Evolutionary conservation across 805 yeast species (phyloP).

Genomic region (Yamadazyma olivae): DNA sequence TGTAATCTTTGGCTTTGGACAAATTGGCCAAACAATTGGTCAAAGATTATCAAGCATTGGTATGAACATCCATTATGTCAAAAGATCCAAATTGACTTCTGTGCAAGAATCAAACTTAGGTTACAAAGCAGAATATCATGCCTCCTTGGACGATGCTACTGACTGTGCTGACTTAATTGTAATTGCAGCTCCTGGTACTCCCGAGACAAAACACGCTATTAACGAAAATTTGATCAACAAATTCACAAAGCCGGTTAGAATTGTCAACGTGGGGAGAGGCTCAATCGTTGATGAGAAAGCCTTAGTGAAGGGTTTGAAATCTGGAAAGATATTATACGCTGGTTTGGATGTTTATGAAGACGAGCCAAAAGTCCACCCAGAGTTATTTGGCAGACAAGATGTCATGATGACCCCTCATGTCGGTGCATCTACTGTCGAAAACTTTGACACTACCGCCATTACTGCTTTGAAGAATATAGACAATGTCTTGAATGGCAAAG

Average conservation of each 20-base stretch:
- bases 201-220: constrained; percentile 54
- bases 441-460: constrained; percentile 48
- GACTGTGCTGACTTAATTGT: constrained; percentile 55
- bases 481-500: constrained; percentile 24
- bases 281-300: constrained; percentile 65
- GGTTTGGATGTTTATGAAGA: constrained; percentile 71
- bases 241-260: constrained; percentile 53
- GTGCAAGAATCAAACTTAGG: constrained; percentile 35
- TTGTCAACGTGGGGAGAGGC: constrained; percentile 79
- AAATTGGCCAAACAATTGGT: constrained; percentile 68
- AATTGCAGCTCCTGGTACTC: constrained; percentile 63
- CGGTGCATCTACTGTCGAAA: constrained; percentile 64
- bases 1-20: constrained; percentile 71
- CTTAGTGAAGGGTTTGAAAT: constrained; percentile 53
- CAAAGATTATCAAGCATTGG: constrained; percentile 54
- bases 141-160: constrained; percentile 29
- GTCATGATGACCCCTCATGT: constrained; percentile 69
- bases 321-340: constrained; percentile 60
- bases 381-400: constrained; percentile 54
- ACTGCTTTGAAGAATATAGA: constrained; percentile 56
- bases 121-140: constrained; percentile 42
- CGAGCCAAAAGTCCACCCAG: constrained; percentile 56
- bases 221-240: constrained; percentile 44
- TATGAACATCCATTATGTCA: constrained; percentile 62
- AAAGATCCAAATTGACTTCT: constrained; percentile 43